These are phyloP conservation scores for Hypoxylon sp. DNA, from an alignment of 2,329 filamentous ascomycete genomes.

Conservation along the genomic window DNA sequence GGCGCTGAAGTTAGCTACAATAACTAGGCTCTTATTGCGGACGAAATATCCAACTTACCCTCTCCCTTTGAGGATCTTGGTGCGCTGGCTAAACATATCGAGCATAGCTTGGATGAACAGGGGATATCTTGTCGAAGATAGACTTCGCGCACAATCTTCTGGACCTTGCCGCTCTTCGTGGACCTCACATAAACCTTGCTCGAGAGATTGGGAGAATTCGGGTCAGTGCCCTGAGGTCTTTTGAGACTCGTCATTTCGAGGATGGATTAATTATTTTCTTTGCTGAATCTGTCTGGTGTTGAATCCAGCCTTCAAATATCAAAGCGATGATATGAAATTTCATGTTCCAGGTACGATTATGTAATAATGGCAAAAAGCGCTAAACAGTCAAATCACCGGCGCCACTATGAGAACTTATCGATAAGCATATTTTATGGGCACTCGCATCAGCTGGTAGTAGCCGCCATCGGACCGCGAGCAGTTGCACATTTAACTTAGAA, in stretches of 20 bases:
- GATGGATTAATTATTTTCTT: slow-evolving; percentile 21
- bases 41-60: slow-evolving; percentile 65
- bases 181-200: slow-evolving; percentile 97
- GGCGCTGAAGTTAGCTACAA: slow-evolving; percentile 39
- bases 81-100: slow-evolving; percentile 78
- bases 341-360: slow-evolving; percentile 18
- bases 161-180: slow-evolving; percentile 95
- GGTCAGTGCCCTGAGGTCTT: slow-evolving; percentile 66
- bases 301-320: neutral
- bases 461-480: slow-evolving; percentile 2
- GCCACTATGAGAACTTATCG: slow-evolving; percentile 40
- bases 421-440: slow-evolving; percentile 21
- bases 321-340: slow-evolving; percentile 26
- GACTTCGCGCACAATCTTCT: slow-evolving; percentile 97
- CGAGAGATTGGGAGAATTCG: slow-evolving; percentile 80
- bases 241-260: slow-evolving; percentile 76
- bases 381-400: slow-evolving; percentile 43
- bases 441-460: neutral
- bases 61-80: slow-evolving; percentile 85
- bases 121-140: slow-evolving; percentile 97
- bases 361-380: slow-evolving; percentile 32
- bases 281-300: slow-evolving; percentile 12
- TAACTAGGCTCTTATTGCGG: slow-evolving; percentile 4
- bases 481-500: neutral
- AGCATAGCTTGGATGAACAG: slow-evolving; percentile 93